Evolutionary conservation across 2,329 filamentous ascomycete species (phyloP).

Genomic region (Whalleya microplaca): DNA sequence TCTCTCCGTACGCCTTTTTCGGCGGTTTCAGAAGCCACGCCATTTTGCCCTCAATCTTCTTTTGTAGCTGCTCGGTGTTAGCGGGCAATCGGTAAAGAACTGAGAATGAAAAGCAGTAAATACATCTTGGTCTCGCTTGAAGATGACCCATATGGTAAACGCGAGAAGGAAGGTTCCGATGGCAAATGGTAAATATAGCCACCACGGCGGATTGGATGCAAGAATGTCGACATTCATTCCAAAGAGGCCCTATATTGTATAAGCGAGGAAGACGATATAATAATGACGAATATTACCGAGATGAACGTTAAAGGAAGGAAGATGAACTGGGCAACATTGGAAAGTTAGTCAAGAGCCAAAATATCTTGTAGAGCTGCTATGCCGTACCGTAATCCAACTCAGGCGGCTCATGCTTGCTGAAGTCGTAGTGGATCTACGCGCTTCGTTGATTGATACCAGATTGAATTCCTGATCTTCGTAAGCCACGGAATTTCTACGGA

Average conservation of each 20-base stretch:
- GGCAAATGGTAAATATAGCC: background rate
- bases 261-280: background rate
- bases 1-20: no score
- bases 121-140: background rate
- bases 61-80: background rate
- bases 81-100: background rate
- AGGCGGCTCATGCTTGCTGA: background rate
- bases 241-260: background rate
- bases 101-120: background rate
- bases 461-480: no score
- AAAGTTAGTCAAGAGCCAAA: no score
- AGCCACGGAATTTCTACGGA: no score
- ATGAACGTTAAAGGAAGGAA: background rate
- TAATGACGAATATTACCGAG: background rate
- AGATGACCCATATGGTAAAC: background rate
- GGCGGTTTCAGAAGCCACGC: background rate
- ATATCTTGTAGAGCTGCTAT: no score
- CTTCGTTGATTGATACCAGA: conserved; percentile 12
- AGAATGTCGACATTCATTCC: background rate
- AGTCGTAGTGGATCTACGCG: conserved; percentile 9
- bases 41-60: background rate
- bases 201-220: background rate
- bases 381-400: background rate
- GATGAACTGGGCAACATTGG: background rate
- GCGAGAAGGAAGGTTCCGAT: background rate